Evolutionary conservation across 805 yeast species (phyloP), one percentile per base, ranked within the genome.

Genomic region (Ogataea dorogensis): DNA sequence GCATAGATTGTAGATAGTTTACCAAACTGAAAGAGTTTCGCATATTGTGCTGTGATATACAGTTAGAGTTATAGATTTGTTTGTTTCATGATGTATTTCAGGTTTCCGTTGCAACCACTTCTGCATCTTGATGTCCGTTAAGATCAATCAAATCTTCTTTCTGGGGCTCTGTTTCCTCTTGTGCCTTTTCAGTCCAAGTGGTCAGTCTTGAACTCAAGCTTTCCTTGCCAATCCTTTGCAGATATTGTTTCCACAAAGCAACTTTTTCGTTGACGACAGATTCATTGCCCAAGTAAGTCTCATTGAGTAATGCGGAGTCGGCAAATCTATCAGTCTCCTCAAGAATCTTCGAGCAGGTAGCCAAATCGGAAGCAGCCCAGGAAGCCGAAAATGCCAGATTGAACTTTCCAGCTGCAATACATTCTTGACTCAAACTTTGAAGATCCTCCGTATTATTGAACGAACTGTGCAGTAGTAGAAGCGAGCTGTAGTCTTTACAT

Each of bases 301-400:
- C 68, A 23, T 84, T 84, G 46, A 93, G 74, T 44, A 93, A 58
- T 2, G 96, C 75, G 20, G 96, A 96, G 62, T 93, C 98, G 1
- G 95, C 70, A 41, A 68, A 70, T 57, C 95, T 76, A 24, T 76
- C 85, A 35, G 86, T 73, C 53, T 73, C 68, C 30, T 74, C 68
- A 50, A 93, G 71, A 46, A 93, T 67, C 15, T 76, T 74, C 36
- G 80, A 70, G 47, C 89, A 83, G 26, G 71, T 68, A 12, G 66
- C 63, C 24, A 77, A 68, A 55, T 87, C 84, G 24, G 95, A 91
- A 20, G 81, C 75, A 36, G 79, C 68, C 98, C 98, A 93, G 59
- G 79, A 79, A 9, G 96, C 83, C 56, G 86, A 87, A 69, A 88
- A 93, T 17, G 98, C 95, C 40, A 89, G 68, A 60, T 93, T 93